These are phyloP conservation scores for Paratinospora sagittata DNA, from an alignment of 164 flowering plant genomes.

Conservation along the genomic window DNA sequence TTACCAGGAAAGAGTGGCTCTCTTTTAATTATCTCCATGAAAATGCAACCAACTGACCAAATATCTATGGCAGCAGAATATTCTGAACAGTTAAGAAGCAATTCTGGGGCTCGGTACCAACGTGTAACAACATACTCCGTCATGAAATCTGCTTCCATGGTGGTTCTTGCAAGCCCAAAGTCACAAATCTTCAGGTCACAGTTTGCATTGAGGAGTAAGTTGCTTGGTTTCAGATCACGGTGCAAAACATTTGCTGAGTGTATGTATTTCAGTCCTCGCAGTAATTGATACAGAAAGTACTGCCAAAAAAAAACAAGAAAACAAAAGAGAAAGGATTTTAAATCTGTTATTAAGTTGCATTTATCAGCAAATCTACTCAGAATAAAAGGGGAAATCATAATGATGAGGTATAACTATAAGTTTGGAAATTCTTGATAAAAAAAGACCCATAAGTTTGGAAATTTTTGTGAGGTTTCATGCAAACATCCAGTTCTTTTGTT, in stretches of 20 bases:
- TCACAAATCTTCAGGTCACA: constrained; percentile 93
- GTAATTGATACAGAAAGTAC: constrained; percentile 80
- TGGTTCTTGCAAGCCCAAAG: constrained; percentile 89
- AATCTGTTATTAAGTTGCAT: background rate
- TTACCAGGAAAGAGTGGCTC: constrained; percentile 87
- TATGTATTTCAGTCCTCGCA: constrained; percentile 77
- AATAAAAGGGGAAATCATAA: background rate
- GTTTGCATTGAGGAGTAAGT: constrained; percentile 76
- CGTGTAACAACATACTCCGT: constrained; percentile 92
- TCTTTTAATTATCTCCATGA: constrained; percentile 67
- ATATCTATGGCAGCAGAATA: constrained; percentile 85
- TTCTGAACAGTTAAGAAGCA: constrained; percentile 80
- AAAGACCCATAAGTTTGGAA: no score
- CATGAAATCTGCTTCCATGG: constrained; percentile 82
- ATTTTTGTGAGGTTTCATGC: background rate
- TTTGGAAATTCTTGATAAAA: background rate
- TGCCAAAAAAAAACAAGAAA: constrained; percentile 24
- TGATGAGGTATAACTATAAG: background rate
- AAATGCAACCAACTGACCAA: constrained; percentile 94
- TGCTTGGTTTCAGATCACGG: constrained; percentile 88
- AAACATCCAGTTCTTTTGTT: background rate
- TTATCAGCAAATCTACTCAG: background rate
- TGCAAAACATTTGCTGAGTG: constrained; percentile 93
- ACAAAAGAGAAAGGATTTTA: background rate
- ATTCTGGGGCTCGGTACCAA: constrained; percentile 90